Evolutionary conservation across 306 rosid species (phyloP).

Genomic region (Boehmeria nivea): DNA sequence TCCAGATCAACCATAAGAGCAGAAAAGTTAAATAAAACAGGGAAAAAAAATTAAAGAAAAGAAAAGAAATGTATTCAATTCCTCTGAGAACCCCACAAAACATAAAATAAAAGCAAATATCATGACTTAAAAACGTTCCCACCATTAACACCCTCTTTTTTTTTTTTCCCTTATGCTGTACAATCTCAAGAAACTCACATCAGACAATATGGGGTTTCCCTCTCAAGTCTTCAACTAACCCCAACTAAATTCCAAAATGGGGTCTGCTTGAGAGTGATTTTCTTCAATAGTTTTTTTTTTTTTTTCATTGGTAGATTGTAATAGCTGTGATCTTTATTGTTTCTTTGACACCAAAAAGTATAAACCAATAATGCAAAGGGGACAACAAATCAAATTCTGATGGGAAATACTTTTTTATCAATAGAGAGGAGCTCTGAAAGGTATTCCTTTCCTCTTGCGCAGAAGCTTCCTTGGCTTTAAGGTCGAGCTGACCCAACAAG

Average conservation of each 20-base stretch:
- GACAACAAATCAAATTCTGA: conserved; percentile 13
- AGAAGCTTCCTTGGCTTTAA: conserved; percentile 62
- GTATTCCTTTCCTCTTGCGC: conserved; percentile 73
- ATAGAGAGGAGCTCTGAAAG: conserved; percentile 57
- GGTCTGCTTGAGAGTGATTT: conserved; percentile 30
- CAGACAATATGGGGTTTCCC: conserved; percentile 26
- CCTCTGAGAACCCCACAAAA: conserved; percentile 5
- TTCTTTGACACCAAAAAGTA: conserved; percentile 17
- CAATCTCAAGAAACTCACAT: conserved; percentile 33
- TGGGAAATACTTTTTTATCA: conserved; percentile 22
- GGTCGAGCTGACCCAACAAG: conserved; percentile 26
- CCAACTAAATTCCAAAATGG: conserved; percentile 33
- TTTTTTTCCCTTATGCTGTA: conserved; percentile 32
- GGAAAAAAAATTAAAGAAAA: not conserved
- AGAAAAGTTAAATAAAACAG: conserved; percentile 8
- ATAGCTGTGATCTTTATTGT: conserved; percentile 15
- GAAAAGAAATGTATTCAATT: not conserved
- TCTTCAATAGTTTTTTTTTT: conserved; percentile 20
- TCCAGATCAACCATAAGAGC: conserved; percentile 7
- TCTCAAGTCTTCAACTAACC: conserved; percentile 32
- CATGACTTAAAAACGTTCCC: conserved; percentile 1
- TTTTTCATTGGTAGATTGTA: conserved; percentile 11
- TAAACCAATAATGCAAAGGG: conserved; percentile 17
- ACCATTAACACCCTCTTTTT: conserved; percentile 15
- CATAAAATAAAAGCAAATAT: conserved; percentile 3